Percentiles rank a stretch among this genome's conserved stretches.
phyloP scores from a whole-genome alignment of 108 stramenopile species.

The Nannochloropsis gaditana region DNA sequence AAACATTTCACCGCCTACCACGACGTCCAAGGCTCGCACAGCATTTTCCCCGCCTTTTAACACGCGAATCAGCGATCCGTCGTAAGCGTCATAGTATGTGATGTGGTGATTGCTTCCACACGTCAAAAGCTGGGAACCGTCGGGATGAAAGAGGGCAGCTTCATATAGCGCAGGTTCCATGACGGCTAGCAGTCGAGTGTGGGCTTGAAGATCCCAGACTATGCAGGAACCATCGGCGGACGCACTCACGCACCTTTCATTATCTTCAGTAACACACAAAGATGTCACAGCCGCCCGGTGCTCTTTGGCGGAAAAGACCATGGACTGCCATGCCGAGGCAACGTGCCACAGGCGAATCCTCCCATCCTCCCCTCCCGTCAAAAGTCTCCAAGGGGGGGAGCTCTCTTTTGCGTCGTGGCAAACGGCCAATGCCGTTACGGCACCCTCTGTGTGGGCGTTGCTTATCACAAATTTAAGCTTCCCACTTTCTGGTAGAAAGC shows the following conservation, averaged over 20 bases:
- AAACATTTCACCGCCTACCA: slow-evolving; percentile 60
- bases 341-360: slow-evolving; percentile 71
- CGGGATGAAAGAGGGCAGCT: slow-evolving; percentile 68
- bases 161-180: slow-evolving; percentile 74
- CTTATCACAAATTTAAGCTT: slow-evolving; percentile 73
- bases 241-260: slow-evolving; percentile 63
- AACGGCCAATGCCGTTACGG: slow-evolving; percentile 63
- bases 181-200: slow-evolving; percentile 66
- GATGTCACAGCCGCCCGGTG: slow-evolving; percentile 70
- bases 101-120: slow-evolving; percentile 73
- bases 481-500: slow-evolving; percentile 75
- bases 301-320: slow-evolving; percentile 76
- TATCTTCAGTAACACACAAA: slow-evolving; percentile 58
- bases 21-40: slow-evolving; percentile 67
- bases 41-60: slow-evolving; percentile 69
- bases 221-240: slow-evolving; percentile 79
- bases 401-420: slow-evolving; percentile 58
- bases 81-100: slow-evolving; percentile 77
- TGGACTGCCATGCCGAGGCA: slow-evolving; percentile 60
- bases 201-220: slow-evolving; percentile 68
- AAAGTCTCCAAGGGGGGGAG: slow-evolving; percentile 59
- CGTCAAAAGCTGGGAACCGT: slow-evolving; percentile 75
- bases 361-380: slow-evolving; percentile 76
- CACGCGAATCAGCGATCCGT: slow-evolving; percentile 68
- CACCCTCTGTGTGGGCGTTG: slow-evolving; percentile 65